Evolutionary conservation across 345 rosid genomes (phyloP).

Genomic region (Euclidium syriacum): DNA sequence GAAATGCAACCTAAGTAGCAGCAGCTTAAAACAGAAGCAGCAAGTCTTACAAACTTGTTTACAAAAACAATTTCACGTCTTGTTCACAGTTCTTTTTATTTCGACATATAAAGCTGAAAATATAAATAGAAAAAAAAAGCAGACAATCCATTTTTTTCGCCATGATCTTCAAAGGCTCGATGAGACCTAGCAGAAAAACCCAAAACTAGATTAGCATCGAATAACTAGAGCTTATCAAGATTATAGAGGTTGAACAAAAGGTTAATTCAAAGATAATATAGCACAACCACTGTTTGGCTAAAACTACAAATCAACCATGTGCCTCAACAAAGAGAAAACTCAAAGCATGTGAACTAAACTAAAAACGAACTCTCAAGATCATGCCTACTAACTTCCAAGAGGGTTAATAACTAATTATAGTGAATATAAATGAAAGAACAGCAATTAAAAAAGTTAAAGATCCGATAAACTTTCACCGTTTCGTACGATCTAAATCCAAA

Average conservation of each 20-base stretch:
- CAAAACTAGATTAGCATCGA: neutral
- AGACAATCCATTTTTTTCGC: conserved; percentile 13
- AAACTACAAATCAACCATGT: neutral
- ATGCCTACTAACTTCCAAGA: neutral
- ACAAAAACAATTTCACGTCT: conserved; percentile 9
- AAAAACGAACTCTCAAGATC: neutral
- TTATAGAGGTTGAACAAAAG: neutral
- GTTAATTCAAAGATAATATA: neutral
- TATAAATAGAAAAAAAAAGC: neutral
- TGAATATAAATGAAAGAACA: neutral
- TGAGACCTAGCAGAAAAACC: conserved; percentile 19
- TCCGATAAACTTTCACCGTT: neutral
- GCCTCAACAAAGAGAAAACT: neutral
- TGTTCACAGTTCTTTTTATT: conserved; percentile 25
- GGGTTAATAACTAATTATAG: neutral
- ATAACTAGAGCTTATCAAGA: neutral
- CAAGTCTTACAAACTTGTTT: conserved; percentile 24
- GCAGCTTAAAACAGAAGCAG: neutral
- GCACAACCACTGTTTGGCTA: neutral
- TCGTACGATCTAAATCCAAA: neutral
- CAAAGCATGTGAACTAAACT: neutral
- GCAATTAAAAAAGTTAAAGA: neutral
- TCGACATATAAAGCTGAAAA: conserved; percentile 18
- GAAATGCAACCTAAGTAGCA: neutral
- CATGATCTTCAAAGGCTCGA: conserved; percentile 24